These are phyloP conservation scores for Euphorbia lathyris DNA, from an alignment of 345 rosid genomes.

Conservation along the genomic window DNA sequence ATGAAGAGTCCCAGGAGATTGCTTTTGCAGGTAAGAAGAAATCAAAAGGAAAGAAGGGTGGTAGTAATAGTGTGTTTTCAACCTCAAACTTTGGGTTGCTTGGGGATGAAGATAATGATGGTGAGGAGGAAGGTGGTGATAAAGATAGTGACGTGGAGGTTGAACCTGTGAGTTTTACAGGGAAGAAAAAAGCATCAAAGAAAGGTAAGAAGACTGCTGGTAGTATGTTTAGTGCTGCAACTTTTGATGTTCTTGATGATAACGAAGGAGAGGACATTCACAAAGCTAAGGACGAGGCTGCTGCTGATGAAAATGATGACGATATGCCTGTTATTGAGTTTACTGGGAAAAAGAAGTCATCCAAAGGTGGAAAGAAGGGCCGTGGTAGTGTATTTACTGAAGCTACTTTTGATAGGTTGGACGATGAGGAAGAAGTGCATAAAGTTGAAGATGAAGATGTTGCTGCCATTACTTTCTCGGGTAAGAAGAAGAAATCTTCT, in stretches of 20 bases:
- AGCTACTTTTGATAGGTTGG: slow-evolving; percentile 34
- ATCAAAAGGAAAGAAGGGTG: slow-evolving; percentile 44
- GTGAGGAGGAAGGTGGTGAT: slow-evolving; percentile 30
- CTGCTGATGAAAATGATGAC: slow-evolving; percentile 26
- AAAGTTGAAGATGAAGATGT: slow-evolving; percentile 34
- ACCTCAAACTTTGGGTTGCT: slow-evolving; percentile 47
- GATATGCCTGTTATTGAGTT: slow-evolving; percentile 37
- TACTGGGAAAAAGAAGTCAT: slow-evolving; percentile 50
- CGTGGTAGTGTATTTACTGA: slow-evolving; percentile 20
- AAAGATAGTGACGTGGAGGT: slow-evolving; percentile 37
- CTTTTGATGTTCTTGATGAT: slow-evolving; percentile 50
- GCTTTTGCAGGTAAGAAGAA: slow-evolving; percentile 54
- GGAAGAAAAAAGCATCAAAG: slow-evolving; percentile 48
- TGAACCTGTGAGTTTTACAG: slow-evolving; percentile 35
- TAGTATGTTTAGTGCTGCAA: slow-evolving; percentile 40
- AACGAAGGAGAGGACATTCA: slow-evolving; percentile 35
- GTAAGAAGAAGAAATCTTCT: slow-evolving; percentile 79
- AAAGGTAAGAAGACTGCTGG: slow-evolving; percentile 38
- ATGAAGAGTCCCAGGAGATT: slow-evolving; percentile 30
- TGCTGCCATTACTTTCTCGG: slow-evolving; percentile 44
- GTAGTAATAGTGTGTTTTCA: slow-evolving; percentile 22
- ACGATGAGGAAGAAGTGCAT: slow-evolving; percentile 30
- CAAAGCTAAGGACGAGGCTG: slow-evolving; percentile 15
- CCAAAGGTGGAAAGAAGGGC: slow-evolving; percentile 40
- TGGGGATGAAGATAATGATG: slow-evolving; percentile 34